Percentiles rank a stretch among this genome's conserved stretches.
Evolutionary conservation across 169 alveolate genomes (phyloP).

Genomic region (Cryptosporidium andersoni): DNA sequence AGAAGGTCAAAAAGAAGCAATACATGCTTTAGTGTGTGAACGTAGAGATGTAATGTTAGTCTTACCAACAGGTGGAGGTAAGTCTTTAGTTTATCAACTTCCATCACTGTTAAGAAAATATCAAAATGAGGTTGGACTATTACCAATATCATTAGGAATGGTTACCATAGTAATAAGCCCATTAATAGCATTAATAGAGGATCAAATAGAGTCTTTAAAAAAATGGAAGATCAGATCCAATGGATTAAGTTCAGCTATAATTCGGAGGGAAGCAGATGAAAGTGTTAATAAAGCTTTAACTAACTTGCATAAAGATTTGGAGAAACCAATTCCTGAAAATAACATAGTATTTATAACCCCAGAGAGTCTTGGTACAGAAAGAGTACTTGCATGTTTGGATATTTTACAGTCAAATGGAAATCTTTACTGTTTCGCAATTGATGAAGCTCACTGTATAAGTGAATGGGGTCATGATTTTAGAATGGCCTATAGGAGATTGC

Average conservation of each 20-base stretch:
- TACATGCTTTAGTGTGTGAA: slow-evolving; percentile 79
- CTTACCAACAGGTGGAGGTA: slow-evolving; percentile 98
- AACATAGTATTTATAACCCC: slow-evolving; percentile 83
- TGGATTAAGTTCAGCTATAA: slow-evolving; percentile 72
- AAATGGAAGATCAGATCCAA: slow-evolving; percentile 81
- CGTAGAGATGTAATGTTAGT: slow-evolving; percentile 88
- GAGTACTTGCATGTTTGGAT: slow-evolving; percentile 73
- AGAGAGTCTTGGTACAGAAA: slow-evolving; percentile 80
- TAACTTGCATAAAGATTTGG: slow-evolving; percentile 42
- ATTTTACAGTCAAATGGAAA: slow-evolving; percentile 77
- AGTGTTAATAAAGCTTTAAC: slow-evolving; percentile 35
- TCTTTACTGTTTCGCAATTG: slow-evolving; percentile 85
- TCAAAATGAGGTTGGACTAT: slow-evolving; percentile 22
- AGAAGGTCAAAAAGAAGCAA: slow-evolving; percentile 81
- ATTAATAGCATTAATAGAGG: slow-evolving; percentile 92
- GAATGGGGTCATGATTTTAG: slow-evolving; percentile 91
- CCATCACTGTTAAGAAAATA: slow-evolving; percentile 84
- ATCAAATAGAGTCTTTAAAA: slow-evolving; percentile 87
- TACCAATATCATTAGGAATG: slow-evolving; percentile 79
- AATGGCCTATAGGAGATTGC: slow-evolving; percentile 88
- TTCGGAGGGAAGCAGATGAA: slow-evolving; percentile 19
- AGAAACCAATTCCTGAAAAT: slow-evolving; percentile 13
- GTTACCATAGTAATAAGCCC: slow-evolving; percentile 95
- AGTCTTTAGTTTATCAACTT: slow-evolving; percentile 92
- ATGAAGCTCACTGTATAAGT: slow-evolving; percentile 90